These are phyloP conservation scores for Yamagishiella unicocca DNA, from an alignment of 139 green algal genomes.

Conservation along the genomic window DNA sequence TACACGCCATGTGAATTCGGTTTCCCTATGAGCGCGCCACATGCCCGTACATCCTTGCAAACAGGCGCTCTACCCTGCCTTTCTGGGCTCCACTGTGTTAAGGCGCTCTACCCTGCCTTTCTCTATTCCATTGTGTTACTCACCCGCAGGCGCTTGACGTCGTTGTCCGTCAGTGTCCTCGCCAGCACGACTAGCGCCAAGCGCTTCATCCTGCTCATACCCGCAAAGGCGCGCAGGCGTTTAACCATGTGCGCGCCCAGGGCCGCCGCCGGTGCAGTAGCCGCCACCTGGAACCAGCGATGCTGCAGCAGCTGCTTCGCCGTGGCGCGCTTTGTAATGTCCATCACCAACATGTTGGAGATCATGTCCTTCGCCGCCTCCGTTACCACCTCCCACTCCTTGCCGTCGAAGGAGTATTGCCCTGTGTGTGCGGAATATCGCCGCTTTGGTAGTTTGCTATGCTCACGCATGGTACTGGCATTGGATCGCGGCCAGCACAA, in stretches of 20 bases:
- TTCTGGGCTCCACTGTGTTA: no score
- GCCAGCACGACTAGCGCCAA: conserved; percentile 74
- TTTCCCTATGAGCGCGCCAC: no score
- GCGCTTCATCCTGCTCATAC: conserved; percentile 76
- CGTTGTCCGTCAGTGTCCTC: conserved; percentile 70
- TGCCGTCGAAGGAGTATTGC: conserved; percentile 70
- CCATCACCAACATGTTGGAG: conserved; percentile 80
- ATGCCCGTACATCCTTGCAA: no score
- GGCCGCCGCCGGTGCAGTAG: conserved; percentile 64
- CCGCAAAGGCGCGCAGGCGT: conserved; percentile 70
- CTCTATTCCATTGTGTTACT: no score
- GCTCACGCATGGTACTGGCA: no score
- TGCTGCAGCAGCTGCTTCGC: conserved; percentile 71
- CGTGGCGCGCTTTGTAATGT: conserved; percentile 80
- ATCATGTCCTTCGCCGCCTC: conserved; percentile 84
- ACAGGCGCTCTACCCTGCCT: no score
- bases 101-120: no score
- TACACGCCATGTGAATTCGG: no score
- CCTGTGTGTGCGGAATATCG: no score
- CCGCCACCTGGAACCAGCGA: conserved; percentile 68
- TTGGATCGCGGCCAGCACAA: no score
- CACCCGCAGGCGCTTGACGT: conserved; percentile 73
- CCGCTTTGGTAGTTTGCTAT: no score
- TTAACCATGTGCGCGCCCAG: conserved; percentile 73
- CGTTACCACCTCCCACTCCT: conserved; percentile 81